Conservation (phyloP, 352 stramenopile genomes). For the Globisporangium iwayamae region DNA sequence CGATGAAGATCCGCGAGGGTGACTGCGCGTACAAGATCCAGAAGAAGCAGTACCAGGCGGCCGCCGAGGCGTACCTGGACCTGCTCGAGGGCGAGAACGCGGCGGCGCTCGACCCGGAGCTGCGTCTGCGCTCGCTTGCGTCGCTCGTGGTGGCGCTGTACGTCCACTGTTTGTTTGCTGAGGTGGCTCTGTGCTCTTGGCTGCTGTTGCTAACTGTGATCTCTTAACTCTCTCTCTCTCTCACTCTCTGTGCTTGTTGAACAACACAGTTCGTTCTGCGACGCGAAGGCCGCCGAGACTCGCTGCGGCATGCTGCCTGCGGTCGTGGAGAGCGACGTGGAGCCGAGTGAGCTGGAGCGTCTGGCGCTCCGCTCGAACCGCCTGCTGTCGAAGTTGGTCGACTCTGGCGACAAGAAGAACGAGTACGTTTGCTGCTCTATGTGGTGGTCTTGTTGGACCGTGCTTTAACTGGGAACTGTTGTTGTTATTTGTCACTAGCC, state of each 20-base stretch:
- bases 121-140: slow-evolving; percentile 71
- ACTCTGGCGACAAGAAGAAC: slow-evolving; percentile 71
- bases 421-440: slow-evolving; percentile 43
- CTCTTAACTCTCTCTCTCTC: slow-evolving; percentile 8
- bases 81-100: slow-evolving; percentile 65
- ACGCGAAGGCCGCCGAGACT: slow-evolving; percentile 55
- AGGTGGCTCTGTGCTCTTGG: neutral
- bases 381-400: slow-evolving; percentile 55
- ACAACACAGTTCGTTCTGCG: slow-evolving; percentile 59
- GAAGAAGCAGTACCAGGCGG: slow-evolving; percentile 69
- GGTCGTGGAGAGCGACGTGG: slow-evolving; percentile 47
- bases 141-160: slow-evolving; percentile 76
- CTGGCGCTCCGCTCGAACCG: slow-evolving; percentile 55
- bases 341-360: slow-evolving; percentile 66
- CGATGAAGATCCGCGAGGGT: slow-evolving; percentile 75
- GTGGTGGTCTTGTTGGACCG: neutral
- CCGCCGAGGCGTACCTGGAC: slow-evolving; percentile 59
- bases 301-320: slow-evolving; percentile 64
- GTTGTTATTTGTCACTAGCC: slow-evolving; percentile 23
- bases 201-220: neutral
- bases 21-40: slow-evolving; percentile 79
- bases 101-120: slow-evolving; percentile 54
- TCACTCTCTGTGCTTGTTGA: neutral
- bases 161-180: slow-evolving; percentile 14
- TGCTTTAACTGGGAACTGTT: slow-evolving; percentile 7